A percentile compares a stretch with the other conserved stretches of the same genome.
These are phyloP conservation scores for Psilocybe tampanensis DNA, from an alignment of 768 basidiomycete species.

Conservation along the genomic window DNA sequence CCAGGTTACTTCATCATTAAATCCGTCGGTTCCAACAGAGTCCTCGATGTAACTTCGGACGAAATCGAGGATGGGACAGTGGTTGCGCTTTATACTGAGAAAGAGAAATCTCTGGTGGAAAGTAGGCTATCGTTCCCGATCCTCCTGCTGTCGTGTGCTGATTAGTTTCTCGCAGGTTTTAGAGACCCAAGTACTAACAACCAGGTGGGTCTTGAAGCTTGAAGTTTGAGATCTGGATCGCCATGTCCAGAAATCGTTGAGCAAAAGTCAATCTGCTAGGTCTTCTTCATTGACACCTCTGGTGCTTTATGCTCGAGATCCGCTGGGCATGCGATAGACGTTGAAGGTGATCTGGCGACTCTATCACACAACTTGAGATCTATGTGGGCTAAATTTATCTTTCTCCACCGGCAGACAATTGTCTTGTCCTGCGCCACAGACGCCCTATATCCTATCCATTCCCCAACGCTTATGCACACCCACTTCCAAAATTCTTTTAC, in stretches of 20 bases:
- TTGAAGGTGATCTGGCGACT: slow-evolving; percentile 54
- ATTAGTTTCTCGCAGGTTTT: slow-evolving; percentile 46
- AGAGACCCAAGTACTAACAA: slow-evolving; percentile 72
- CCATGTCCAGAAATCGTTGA: background rate
- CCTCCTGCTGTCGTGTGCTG: background rate
- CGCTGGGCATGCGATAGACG: slow-evolving; percentile 81
- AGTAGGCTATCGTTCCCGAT: slow-evolving; percentile 41
- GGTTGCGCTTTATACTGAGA: slow-evolving; percentile 70
- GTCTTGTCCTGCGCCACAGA: slow-evolving; percentile 73
- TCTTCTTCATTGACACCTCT: slow-evolving; percentile 81
- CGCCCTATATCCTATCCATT: slow-evolving; percentile 76
- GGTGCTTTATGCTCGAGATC: slow-evolving; percentile 78
- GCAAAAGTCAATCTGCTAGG: slow-evolving; percentile 39
- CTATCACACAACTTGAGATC: background rate
- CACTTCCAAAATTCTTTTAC: slow-evolving; percentile 72
- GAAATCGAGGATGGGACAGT: slow-evolving; percentile 61
- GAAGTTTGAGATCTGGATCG: background rate
- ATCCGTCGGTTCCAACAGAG: slow-evolving; percentile 51
- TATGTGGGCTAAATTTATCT: background rate
- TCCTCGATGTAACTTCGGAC: slow-evolving; percentile 60
- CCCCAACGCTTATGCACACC: slow-evolving; percentile 78
- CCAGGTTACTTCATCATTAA: slow-evolving; percentile 67
- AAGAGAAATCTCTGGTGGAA: slow-evolving; percentile 78
- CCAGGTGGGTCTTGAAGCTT: slow-evolving; percentile 64
- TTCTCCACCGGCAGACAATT: slow-evolving; percentile 46